Evolutionary conservation across 1,284 basidiomycete genomes (phyloP), one percentile per base, ranked within the genome.

Genomic region (Wallemia ichthyophaga): DNA sequence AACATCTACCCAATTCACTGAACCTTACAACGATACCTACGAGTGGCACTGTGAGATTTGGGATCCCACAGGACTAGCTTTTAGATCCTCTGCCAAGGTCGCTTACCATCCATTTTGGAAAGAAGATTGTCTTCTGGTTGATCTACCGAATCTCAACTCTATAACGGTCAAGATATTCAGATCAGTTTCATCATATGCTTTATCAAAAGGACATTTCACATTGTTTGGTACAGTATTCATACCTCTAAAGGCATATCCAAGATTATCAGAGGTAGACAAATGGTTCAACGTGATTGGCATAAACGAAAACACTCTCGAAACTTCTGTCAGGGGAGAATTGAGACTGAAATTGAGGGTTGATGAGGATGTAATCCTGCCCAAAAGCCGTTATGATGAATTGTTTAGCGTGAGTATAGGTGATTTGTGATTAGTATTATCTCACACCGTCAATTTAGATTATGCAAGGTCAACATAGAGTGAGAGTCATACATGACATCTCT

Each of bases 11-110:
- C 55, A 56, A 7, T 25, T 26, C 55, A 25, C 27, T 27, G 55
- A 25, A 24, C 3, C 27, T 17, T 25, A 27, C 48, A 23, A 11
- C 25, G 27, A 27, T 27, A 26, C 55, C 25, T 25, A 25, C 23
- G 55, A 56, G n/a, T 56, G 55, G 55, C 15, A 26, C n/a, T 56
- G 55, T 24, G 55, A 56, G n/a, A 56, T 56, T 24, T 56, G 55
- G 55, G 55, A 56, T 27, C 24, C 25, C 3, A 23, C 55, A 19
- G 55, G 55, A 11, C n/a, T 27, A 24, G 24, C 25, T 23, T 56
- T 56, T 24, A 25, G n/a, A 24, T 25, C 55, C 9, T 56, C 55
- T 7, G 17, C n/a, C 7, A 56, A 56, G n/a, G 27, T 26, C 11
- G 55, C 5, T 25, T 24, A 27, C 9, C 27, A 27, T 24, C 55